Evolutionary conservation across 805 yeast genomes (phyloP).

Genomic region (Ogataea pignaliae): DNA sequence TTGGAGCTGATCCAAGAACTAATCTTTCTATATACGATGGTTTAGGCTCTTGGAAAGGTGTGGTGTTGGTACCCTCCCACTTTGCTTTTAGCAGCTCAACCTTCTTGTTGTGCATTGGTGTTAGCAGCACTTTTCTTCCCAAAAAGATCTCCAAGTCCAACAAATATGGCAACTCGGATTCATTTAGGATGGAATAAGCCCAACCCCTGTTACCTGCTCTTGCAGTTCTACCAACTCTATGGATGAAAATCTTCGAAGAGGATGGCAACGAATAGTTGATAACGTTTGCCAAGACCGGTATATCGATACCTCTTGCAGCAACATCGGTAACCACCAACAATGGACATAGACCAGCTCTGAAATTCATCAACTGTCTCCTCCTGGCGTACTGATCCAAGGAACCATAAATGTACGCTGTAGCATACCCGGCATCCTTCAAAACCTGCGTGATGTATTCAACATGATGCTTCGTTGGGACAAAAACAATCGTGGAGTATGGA

Average conservation of each 20-base stretch:
- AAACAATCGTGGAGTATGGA: constrained; percentile 80
- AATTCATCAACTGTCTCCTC: constrained; percentile 78
- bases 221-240: constrained; percentile 98
- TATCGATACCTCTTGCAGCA: constrained; percentile 98
- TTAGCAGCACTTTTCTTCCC: constrained; percentile 72
- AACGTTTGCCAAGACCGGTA: constrained; percentile 93
- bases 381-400: constrained; percentile 94
- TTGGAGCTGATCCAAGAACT: constrained; percentile 80
- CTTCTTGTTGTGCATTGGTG: constrained; percentile 65
- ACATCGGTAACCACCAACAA: constrained; percentile 96
- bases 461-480: constrained; percentile 97
- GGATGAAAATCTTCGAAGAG: constrained; percentile 89
- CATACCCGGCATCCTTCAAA: constrained; percentile 74
- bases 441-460: constrained; percentile 82
- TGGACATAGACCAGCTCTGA: constrained; percentile 78
- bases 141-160: constrained; percentile 86
- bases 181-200: constrained; percentile 89
- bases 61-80: constrained; percentile 35
- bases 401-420: constrained; percentile 87
- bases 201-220: constrained; percentile 98
- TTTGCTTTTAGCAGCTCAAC: constrained; percentile 46
- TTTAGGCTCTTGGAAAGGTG: constrained; percentile 45
- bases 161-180: constrained; percentile 82
- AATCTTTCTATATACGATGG: constrained; percentile 69
- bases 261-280: constrained; percentile 88